Conservation (phyloP, 2,329 filamentous ascomycete genomes). For the Domatiomyces catenatus region DNA sequence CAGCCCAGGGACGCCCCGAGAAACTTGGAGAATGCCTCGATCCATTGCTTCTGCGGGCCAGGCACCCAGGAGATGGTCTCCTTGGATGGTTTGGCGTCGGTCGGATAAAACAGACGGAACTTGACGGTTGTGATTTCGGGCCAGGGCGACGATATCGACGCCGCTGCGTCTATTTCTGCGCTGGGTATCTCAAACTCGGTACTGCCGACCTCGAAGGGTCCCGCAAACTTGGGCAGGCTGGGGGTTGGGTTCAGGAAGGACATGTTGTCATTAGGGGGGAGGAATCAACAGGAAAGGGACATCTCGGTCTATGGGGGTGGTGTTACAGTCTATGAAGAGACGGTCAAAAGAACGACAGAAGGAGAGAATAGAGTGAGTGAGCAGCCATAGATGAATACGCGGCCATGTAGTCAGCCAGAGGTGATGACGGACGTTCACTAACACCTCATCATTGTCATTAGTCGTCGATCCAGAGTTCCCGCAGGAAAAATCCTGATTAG, state of each 20-base stretch:
- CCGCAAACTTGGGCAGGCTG: slow-evolving; percentile 58
- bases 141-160: slow-evolving; percentile 33
- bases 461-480: too few species aligned
- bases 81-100: slow-evolving; percentile 27
- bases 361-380: not conserved
- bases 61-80: slow-evolving; percentile 59
- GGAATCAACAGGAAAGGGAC: not conserved
- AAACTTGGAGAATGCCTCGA: slow-evolving; percentile 63
- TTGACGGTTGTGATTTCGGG: slow-evolving; percentile 56
- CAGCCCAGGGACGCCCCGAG: slow-evolving; percentile 38
- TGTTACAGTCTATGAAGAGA: not conserved
- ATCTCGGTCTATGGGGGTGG: not conserved
- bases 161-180: slow-evolving; percentile 30
- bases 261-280: slow-evolving; percentile 2
- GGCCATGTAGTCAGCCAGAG: too few species aligned
- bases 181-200: slow-evolving; percentile 67
- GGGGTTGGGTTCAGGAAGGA: slow-evolving; percentile 41
- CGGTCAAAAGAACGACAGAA: not conserved
- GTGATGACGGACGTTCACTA: too few species aligned
- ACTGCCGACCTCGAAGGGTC: slow-evolving; percentile 63
- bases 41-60: slow-evolving; percentile 55
- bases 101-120: slow-evolving; percentile 72
- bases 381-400: not conserved
- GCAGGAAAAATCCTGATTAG: too few species aligned
- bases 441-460: too few species aligned